Base-by-base conservation (phyloP, 768 basidiomycete species). In the Trametes coccinea region DNA sequence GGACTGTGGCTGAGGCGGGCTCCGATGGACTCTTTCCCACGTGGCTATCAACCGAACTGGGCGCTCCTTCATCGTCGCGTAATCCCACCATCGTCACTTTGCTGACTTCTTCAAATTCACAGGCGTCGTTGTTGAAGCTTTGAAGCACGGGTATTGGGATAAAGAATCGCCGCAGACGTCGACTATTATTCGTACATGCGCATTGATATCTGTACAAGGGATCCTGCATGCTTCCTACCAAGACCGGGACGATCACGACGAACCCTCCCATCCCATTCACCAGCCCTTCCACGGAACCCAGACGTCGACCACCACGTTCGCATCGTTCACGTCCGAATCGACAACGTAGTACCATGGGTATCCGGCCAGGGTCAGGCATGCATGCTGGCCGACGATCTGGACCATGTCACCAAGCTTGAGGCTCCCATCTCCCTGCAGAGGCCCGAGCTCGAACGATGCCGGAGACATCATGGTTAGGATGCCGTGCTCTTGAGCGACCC, bases 221-320 rank as follows among this genome's bases (percentile, higher is more conserved):
- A 59, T 51, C 41, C 16, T 44, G 49, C 49, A 45, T 51, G 17
- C 49, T 44, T 48, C 50, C 40, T 47, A 9, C 39, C 11, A 49
- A 47, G 33, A 16, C 39, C 43, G 39, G 31, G 31, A 52, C 13
- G 16, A 29, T 27, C 16, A 30, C 22, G 55, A 17, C 16, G 14
- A 50, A 9, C 16, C 27, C 22, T 22, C 22, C 22, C 22, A 22
- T 13, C 31, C 17, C 43, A n/a, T 45, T 68, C 61, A 95, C 93
- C 93, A 94, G 0, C 92, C 92, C 73, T 93, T 95, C 90, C 92
- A 93, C 6, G 92, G 84, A 46, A 93, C 86, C 93, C 93, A 94
- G 31, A 94, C 76, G 72, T 94, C 92, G 17, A 87, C 84, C 7
- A 93, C 85, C 31, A 64, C 71, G 41, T 80, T 78, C 40, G 73